Conservation (phyloP, 78 protist genomes). For the Dictyostelium brefeldianum region DNA sequence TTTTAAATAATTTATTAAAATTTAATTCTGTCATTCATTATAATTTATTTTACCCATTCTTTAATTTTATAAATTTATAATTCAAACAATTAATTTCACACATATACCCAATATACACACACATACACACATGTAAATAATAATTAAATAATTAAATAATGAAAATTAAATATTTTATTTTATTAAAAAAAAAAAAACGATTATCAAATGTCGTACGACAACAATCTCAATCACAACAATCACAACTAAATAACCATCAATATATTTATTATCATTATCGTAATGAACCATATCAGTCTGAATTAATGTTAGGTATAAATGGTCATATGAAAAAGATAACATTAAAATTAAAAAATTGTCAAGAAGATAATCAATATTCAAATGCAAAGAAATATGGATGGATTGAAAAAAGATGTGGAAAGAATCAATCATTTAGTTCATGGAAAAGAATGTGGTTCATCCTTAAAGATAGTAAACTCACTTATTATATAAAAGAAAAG, state of each 20-base stretch:
- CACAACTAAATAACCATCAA: neutral
- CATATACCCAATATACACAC: too few relatives aligned
- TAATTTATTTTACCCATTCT: neutral
- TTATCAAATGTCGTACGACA: neutral
- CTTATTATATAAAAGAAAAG: slow-evolving; percentile 67
- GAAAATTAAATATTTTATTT: slow-evolving; percentile 12
- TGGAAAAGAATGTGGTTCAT: slow-evolving; percentile 81
- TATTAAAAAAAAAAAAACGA: neutral
- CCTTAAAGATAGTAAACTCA: slow-evolving; percentile 27
- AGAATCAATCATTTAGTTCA: slow-evolving; percentile 48
- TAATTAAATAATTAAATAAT: neutral
- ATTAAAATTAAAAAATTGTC: slow-evolving; percentile 33
- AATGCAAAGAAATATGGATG: slow-evolving; percentile 63
- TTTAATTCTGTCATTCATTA: neutral
- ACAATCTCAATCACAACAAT: neutral
- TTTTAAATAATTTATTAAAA: slow-evolving; percentile 5
- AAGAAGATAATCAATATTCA: slow-evolving; percentile 46
- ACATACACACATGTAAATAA: neutral
- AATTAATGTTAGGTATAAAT: slow-evolving; percentile 35
- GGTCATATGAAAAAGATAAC: slow-evolving; percentile 56
- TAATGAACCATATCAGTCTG: slow-evolving; percentile 10
- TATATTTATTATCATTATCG: too few relatives aligned
- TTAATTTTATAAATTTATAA: too few relatives aligned
- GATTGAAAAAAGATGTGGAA: slow-evolving; percentile 78
- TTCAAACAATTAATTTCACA: too few relatives aligned